A percentile compares a stretch with the other conserved stretches of the same genome.
Evolutionary conservation across 768 basidiomycete genomes (phyloP).

Genomic region (Amanita muscaria): DNA sequence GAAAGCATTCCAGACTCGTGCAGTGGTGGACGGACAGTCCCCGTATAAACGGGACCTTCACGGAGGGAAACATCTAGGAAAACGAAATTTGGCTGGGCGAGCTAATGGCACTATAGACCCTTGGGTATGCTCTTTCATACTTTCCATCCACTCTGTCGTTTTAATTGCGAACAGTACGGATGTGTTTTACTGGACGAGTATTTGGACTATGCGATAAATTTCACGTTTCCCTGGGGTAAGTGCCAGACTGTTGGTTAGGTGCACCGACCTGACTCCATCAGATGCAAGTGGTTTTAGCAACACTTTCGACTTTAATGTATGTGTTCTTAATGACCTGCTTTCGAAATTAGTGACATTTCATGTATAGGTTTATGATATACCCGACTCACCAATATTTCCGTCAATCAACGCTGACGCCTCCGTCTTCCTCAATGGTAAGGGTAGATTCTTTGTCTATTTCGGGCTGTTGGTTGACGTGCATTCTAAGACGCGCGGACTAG

Average conservation of each 20-base stretch:
- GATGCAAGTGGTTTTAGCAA: slow-evolving; percentile 21
- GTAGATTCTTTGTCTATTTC: neutral
- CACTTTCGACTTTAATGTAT: slow-evolving; percentile 31
- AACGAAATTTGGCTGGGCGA: slow-evolving; percentile 38
- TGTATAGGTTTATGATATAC: slow-evolving; percentile 45
- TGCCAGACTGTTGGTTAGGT: slow-evolving; percentile 5
- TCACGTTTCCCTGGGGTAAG: slow-evolving; percentile 56
- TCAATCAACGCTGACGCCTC: slow-evolving; percentile 39
- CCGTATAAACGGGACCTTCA: slow-evolving; percentile 18
- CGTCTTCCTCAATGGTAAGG: slow-evolving; percentile 55
- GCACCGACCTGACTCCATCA: slow-evolving; percentile 7
- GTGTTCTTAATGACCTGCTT: slow-evolving; percentile 6
- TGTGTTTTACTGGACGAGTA: slow-evolving; percentile 59
- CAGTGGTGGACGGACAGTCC: slow-evolving; percentile 3
- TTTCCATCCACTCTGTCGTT: neutral
- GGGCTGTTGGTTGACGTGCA: neutral
- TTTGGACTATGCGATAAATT: slow-evolving; percentile 66
- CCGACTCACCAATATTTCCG: slow-evolving; percentile 44
- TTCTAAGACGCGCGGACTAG: slow-evolving; percentile 42
- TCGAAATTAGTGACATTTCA: no score
- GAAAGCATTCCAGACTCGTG: slow-evolving; percentile 14
- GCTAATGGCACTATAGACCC: slow-evolving; percentile 49
- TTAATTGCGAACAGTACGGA: slow-evolving; percentile 36
- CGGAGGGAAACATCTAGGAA: slow-evolving; percentile 26
- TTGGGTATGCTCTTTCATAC: slow-evolving; percentile 27